phyloP scores from a whole-genome alignment of 768 basidiomycete genomes.

The Suillus clintonianus region DNA sequence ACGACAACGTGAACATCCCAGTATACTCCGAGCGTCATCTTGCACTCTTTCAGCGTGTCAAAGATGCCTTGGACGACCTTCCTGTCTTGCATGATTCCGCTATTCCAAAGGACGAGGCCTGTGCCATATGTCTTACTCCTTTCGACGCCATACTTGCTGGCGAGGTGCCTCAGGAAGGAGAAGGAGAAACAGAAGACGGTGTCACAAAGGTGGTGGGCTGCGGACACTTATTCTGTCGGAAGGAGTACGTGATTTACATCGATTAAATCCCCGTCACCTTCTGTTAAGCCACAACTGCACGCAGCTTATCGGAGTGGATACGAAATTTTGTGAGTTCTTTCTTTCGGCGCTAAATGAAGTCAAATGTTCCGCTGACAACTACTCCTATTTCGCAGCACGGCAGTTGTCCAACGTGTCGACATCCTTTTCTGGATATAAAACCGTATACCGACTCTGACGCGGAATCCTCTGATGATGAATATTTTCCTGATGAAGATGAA shows the following conservation, averaged over 20 bases:
- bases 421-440: constrained; percentile 55
- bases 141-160: constrained; percentile 47
- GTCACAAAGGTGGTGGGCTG: constrained; percentile 61
- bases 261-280: not conserved
- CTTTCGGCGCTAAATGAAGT: not conserved
- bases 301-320: constrained; percentile 70
- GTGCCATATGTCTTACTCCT: constrained; percentile 64
- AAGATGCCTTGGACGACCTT: constrained; percentile 42
- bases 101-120: constrained; percentile 52
- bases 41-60: constrained; percentile 29
- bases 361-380: constrained; percentile 3
- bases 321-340: constrained; percentile 45
- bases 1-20: constrained; percentile 12
- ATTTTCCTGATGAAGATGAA: constrained; percentile 53
- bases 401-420: constrained; percentile 69
- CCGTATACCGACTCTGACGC: constrained; percentile 56
- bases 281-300: not conserved
- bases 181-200: constrained; percentile 26
- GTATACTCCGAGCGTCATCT: constrained; percentile 16
- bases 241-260: constrained; percentile 49
- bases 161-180: constrained; percentile 14
- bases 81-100: constrained; percentile 42
- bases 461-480: constrained; percentile 71
- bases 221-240: constrained; percentile 67
- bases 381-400: constrained; percentile 52